Evolutionary conservation across 352 stramenopile species (phyloP).

Genomic region (Thalassiosira ordinaria): DNA sequence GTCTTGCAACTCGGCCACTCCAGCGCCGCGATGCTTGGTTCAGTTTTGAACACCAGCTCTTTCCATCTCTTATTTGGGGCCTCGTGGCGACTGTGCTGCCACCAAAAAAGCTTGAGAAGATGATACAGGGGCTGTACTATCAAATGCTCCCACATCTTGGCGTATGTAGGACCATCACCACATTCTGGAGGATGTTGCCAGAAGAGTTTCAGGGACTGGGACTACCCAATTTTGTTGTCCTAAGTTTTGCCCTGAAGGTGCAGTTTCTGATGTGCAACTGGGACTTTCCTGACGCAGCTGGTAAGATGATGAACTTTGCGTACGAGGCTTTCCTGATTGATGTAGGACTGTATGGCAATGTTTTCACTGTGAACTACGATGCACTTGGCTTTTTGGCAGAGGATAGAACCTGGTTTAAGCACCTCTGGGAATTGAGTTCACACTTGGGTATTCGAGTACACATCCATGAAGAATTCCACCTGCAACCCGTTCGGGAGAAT

Average conservation of each 20-base stretch:
- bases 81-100: not conserved
- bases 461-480: not conserved
- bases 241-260: not conserved
- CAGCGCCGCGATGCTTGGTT: not conserved
- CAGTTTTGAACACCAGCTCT: not conserved
- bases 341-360: slow-evolving; percentile 7
- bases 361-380: not conserved
- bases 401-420: slow-evolving; percentile 17
- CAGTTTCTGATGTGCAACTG: not conserved
- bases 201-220: not conserved
- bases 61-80: not conserved
- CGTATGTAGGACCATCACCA: not conserved
- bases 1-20: not conserved
- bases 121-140: not conserved
- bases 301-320: not conserved
- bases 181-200: not conserved
- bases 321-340: slow-evolving; percentile 14
- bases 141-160: not conserved
- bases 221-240: not conserved
- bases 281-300: not conserved
- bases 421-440: slow-evolving; percentile 15
- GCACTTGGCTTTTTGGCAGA: not conserved
- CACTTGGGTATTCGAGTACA: not conserved
- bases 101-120: not conserved
- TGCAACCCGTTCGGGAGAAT: not conserved